Percentiles rank a stretch among this genome's conserved stretches.
phyloP scores from a whole-genome alignment of 192 early-diverging fungal genomes.

The Coemansia sp. region DNA sequence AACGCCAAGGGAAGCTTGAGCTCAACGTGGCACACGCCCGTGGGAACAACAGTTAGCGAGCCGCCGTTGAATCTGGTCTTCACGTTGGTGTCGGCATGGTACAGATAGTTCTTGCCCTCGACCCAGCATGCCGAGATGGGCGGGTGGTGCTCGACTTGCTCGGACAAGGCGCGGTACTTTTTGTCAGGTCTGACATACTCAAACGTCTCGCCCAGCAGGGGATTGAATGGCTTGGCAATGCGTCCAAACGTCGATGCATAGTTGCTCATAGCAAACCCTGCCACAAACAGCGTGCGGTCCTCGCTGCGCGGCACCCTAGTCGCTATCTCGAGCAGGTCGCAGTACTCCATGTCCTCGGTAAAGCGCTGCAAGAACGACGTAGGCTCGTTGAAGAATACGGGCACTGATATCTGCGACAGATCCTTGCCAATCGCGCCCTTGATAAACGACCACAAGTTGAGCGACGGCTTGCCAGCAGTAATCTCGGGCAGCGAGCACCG shows the following conservation, averaged over 20 bases:
- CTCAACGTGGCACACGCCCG: conserved; percentile 77
- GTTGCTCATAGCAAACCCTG: conserved; percentile 86
- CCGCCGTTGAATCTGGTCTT: conserved; percentile 86
- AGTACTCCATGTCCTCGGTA: conserved; percentile 84
- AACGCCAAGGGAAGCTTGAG: conserved; percentile 66
- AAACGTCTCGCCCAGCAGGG: conserved; percentile 85
- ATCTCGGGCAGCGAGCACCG: conserved; percentile 55
- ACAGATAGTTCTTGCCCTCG: conserved; percentile 76
- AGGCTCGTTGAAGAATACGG: conserved; percentile 89
- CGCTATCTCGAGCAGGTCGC: conserved; percentile 77
- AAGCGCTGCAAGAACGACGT: conserved; percentile 83
- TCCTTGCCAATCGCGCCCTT: conserved; percentile 88
- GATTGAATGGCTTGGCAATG: conserved; percentile 89
- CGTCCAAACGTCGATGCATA: conserved; percentile 77
- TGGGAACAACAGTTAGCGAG: conserved; percentile 75
- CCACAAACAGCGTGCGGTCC: conserved; percentile 74
- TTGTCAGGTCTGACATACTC: conserved; percentile 81
- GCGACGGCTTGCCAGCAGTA: conserved; percentile 58
- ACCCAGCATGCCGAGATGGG: conserved; percentile 86
- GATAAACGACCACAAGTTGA: conserved; percentile 82
- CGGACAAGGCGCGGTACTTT: conserved; percentile 75
- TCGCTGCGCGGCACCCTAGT: conserved; percentile 57
- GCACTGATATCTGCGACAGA: conserved; percentile 77
- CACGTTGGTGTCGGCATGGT: conserved; percentile 85
- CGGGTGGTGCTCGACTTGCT: conserved; percentile 90